Conservation (phyloP, 805 yeast species). For the Metschnikowia reukaufii region DNA sequence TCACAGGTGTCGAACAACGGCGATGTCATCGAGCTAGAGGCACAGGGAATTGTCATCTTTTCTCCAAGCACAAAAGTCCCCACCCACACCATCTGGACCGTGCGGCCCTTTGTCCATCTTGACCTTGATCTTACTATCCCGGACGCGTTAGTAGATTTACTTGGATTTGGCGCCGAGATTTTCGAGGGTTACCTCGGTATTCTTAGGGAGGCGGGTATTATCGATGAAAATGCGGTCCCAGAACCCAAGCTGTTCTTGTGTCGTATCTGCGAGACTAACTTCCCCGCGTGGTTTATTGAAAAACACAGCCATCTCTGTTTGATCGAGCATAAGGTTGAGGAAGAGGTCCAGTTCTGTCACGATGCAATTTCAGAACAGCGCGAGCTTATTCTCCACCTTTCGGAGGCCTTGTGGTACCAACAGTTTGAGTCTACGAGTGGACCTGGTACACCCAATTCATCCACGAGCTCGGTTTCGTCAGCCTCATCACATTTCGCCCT, state of each 20-base stretch:
- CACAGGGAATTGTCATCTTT: slow-evolving; percentile 86
- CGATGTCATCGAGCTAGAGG: slow-evolving; percentile 73
- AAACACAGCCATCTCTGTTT: slow-evolving; percentile 85
- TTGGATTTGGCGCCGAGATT: slow-evolving; percentile 88
- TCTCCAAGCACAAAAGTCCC: slow-evolving; percentile 58
- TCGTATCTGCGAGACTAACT: slow-evolving; percentile 83
- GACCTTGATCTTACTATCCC: slow-evolving; percentile 71
- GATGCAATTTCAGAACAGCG: slow-evolving; percentile 76
- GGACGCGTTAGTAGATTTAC: slow-evolving; percentile 59
- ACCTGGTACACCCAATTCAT: slow-evolving; percentile 20
- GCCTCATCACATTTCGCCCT: slow-evolving; percentile 23
- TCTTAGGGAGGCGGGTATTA: slow-evolving; percentile 61
- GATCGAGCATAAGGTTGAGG: slow-evolving; percentile 79
- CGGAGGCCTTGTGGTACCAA: slow-evolving; percentile 37
- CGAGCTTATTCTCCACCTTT: slow-evolving; percentile 45
- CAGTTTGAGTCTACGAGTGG: slow-evolving; percentile 14
- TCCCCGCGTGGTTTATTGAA: slow-evolving; percentile 98
- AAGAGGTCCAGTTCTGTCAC: slow-evolving; percentile 70
- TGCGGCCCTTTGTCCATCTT: slow-evolving; percentile 71
- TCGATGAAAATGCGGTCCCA: slow-evolving; percentile 66
- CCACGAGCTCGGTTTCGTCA: slow-evolving; percentile 22
- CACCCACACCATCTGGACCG: slow-evolving; percentile 89
- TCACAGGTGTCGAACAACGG: slow-evolving; percentile 54
- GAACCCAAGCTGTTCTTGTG: slow-evolving; percentile 83
- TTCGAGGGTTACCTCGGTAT: slow-evolving; percentile 70